These are phyloP conservation scores for Raddia distichophylla DNA, from an alignment of 176 grass and related monocot genomes.

Conservation along the genomic window DNA sequence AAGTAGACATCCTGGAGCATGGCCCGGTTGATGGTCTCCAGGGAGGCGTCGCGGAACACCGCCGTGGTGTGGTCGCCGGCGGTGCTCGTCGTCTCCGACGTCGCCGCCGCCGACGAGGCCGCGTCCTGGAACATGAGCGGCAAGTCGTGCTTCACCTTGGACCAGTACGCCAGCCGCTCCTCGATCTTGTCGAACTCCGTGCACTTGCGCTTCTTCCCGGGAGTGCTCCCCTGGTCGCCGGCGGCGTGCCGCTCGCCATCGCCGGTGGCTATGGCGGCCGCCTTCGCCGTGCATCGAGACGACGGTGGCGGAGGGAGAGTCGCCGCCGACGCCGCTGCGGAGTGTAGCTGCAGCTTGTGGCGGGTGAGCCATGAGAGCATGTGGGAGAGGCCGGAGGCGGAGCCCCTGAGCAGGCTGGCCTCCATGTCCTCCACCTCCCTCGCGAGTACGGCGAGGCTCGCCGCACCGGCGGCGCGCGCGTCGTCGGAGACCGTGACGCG, in stretches of 20 bases:
- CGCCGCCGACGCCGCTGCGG: background rate
- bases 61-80: background rate
- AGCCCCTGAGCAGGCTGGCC: background rate
- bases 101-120: background rate
- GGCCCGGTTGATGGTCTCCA: constrained; percentile 24
- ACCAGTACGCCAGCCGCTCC: background rate
- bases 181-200: constrained; percentile 3
- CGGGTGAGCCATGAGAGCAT: background rate
- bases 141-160: constrained; percentile 11
- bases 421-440: constrained; percentile 6
- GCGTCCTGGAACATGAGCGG: constrained; percentile 6
- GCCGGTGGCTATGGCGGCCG: background rate
- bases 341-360: background rate
- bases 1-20: constrained; percentile 17
- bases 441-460: background rate
- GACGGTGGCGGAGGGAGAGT: background rate
- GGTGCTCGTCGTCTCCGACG: background rate
- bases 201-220: background rate
- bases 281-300: background rate
- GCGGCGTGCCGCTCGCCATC: too few species aligned
- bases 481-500: background rate
- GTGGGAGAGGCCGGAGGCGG: background rate
- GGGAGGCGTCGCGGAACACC: background rate
- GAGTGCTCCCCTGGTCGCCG: background rate
- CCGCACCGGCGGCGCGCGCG: background rate